phyloP scores from a whole-genome alignment of 208 protist genomes.

The Herpetomonas samuelpessoai region DNA sequence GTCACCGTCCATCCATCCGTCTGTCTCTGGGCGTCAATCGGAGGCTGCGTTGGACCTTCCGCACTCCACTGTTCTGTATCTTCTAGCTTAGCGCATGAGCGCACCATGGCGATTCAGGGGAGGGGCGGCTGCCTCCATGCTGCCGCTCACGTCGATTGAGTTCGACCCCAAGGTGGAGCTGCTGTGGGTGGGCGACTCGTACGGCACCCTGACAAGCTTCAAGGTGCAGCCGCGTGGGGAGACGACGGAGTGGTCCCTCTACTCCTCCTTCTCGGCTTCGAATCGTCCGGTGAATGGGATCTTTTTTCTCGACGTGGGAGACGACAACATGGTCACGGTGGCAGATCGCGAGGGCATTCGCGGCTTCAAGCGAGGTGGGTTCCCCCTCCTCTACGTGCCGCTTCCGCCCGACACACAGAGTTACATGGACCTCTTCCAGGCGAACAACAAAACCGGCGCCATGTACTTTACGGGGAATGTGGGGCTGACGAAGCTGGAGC shows the following conservation, averaged over 20 bases:
- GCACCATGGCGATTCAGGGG: constrained; percentile 73
- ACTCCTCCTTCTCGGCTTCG: constrained; percentile 79
- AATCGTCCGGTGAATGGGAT: constrained; percentile 55
- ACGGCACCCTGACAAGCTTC: constrained; percentile 80
- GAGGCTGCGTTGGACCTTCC: too few relatives aligned
- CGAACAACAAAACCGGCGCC: constrained; percentile 48
- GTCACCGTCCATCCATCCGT: too few relatives aligned
- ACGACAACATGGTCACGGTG: constrained; percentile 73
- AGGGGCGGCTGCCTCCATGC: constrained; percentile 56
- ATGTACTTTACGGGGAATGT: constrained; percentile 84
- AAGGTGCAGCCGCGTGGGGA: constrained; percentile 57
- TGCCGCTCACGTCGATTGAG: constrained; percentile 73
- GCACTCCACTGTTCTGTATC: too few relatives aligned
- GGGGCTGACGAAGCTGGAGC: constrained; percentile 64
- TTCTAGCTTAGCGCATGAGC: constrained; percentile 20
- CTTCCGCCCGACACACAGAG: constrained; percentile 63
- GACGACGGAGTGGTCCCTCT: constrained; percentile 62
- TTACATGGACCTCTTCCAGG: constrained; percentile 82
- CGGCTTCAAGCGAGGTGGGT: constrained; percentile 78
- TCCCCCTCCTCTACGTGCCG: constrained; percentile 53
- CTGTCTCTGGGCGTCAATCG: too few relatives aligned
- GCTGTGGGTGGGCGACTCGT: constrained; percentile 82
- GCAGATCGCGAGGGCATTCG: constrained; percentile 77
- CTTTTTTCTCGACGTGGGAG: constrained; percentile 57
- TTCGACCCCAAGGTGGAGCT: constrained; percentile 88